Base-by-base conservation (phyloP, 495 filamentous ascomycete species). In the Annulohypoxylon maeteangense region DNA sequence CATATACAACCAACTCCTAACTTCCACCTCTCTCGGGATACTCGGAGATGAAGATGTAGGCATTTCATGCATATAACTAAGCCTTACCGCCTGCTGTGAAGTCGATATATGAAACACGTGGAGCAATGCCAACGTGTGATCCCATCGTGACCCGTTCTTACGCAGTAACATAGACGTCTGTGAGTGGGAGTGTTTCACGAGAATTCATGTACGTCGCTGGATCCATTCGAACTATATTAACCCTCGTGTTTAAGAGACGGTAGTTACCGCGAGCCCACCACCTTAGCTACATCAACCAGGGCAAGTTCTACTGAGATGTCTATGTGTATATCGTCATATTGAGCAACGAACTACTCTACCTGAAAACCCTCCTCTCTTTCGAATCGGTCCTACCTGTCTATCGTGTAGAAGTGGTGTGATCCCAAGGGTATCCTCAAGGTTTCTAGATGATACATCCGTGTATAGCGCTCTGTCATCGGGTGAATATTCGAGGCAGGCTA, bases 191-290 rank as follows among this genome's bases (percentile, higher is more conserved):
- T 25, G 47, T 51, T 51, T 23, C 47, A 51, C 47, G 47, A 51
- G 12, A 2, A 51, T 14, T 51, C 23, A 23, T 29, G 22, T 29
- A 51, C 7, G 12, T 29, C 12, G 23, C 23, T n/a, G 6, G 4
- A 51, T 51, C n/a, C 25, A 51, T 29, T 10, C 3, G 4, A n/a
- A 29, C 47, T 51, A 51, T 51, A 51, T 51, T 51, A 51, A 51
- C 47, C 7, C 23, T n/a, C 47, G 23, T 51, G 23, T 29, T n/a
- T n/a, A 14, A 16, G 23, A 4, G 22, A 27, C 47, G 47, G 47
- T 29, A 29, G 22, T 51, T 51, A 14, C 47, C 47, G 45, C 20
- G 11, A 27, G 23, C 14, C 47, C 47, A 27, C 23, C 22, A 12
- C 47, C 23, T 51, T 51, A 25, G 8, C n/a, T 27, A 27, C 14